Evolutionary conservation across 305 asterid genomes (phyloP).

Genomic region (Fraxinus platypoda): DNA sequence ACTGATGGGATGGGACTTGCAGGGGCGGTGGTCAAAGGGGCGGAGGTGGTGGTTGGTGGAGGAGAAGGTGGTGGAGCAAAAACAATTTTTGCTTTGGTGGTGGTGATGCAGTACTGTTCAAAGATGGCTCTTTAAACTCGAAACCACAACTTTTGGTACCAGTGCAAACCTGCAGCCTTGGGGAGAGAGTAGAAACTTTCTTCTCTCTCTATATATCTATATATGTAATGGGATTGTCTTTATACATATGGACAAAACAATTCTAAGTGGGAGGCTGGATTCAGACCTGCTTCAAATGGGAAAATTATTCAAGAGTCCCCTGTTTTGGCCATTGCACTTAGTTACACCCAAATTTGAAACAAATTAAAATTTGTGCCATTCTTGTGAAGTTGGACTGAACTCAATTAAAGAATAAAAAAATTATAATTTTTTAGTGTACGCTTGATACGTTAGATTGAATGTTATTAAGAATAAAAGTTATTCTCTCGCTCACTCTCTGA

Average conservation of each 20-base stretch:
- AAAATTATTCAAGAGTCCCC: constrained; percentile 30
- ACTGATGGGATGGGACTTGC: constrained; percentile 26
- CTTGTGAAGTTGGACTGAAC: not conserved
- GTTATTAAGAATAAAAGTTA: not conserved
- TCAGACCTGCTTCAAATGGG: constrained; percentile 37
- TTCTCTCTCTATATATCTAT: constrained; percentile 8
- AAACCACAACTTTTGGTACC: constrained; percentile 49
- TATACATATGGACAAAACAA: constrained; percentile 41
- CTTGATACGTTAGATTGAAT: not conserved
- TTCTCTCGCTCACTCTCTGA: not conserved
- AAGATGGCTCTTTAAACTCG: constrained; percentile 16
- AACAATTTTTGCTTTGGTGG: not conserved
- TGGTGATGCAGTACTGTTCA: not conserved
- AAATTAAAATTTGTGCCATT: not conserved
- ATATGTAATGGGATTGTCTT: constrained; percentile 25
- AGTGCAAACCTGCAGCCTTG: constrained; percentile 43
- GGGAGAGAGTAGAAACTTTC: constrained; percentile 40
- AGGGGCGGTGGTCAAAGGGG: constrained; percentile 25
- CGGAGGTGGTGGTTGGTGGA: constrained; percentile 3
- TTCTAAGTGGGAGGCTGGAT: constrained; percentile 35
- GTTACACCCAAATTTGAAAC: constrained; percentile 12
- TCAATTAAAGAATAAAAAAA: not conserved
- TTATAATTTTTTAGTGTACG: not conserved
- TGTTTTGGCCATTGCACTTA: constrained; percentile 20
- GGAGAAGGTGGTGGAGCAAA: not conserved